Evolutionary conservation across 164 flowering plant species (phyloP).

Genomic region (Paratinospora sagittata): DNA sequence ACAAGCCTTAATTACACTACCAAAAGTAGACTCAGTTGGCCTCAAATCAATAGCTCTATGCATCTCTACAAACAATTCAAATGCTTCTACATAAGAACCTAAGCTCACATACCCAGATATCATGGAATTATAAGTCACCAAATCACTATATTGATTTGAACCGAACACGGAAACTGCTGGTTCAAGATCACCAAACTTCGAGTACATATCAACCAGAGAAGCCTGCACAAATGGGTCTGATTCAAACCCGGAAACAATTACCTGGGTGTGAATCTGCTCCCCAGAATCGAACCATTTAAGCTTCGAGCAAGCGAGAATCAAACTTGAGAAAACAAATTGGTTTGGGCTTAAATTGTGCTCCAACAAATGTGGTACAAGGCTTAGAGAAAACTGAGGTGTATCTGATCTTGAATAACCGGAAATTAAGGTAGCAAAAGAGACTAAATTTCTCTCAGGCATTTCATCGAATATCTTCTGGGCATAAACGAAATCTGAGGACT

Average conservation of each 20-base stretch:
- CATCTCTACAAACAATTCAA: slow-evolving; percentile 20
- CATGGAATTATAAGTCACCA: slow-evolving; percentile 23
- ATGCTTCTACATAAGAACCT: slow-evolving; percentile 20
- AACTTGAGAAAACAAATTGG: slow-evolving; percentile 28
- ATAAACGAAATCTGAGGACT: slow-evolving; percentile 8
- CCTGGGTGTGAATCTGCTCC: slow-evolving; percentile 30
- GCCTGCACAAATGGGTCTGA: slow-evolving; percentile 22
- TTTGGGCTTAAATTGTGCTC: slow-evolving; percentile 1
- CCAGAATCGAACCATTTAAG: slow-evolving; percentile 18
- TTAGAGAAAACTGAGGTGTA: slow-evolving; percentile 12
- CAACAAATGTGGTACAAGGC: slow-evolving; percentile 9
- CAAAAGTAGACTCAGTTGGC: slow-evolving; percentile 18
- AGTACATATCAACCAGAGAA: slow-evolving; percentile 27
- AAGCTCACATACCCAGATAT: slow-evolving; percentile 20
- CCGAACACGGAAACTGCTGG: slow-evolving; percentile 16
- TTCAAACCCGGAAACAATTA: slow-evolving; percentile 20
- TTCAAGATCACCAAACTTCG: slow-evolving; percentile 20
- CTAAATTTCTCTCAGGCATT: slow-evolving; percentile 20
- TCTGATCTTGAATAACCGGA: slow-evolving; percentile 19
- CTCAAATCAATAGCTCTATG: slow-evolving; percentile 11
- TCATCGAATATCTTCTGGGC: slow-evolving; percentile 16
- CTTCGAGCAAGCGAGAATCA: slow-evolving; percentile 23
- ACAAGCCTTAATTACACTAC: slow-evolving; percentile 18
- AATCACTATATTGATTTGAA: slow-evolving; percentile 11
- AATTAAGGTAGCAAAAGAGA: slow-evolving; percentile 19